Conservation (phyloP, 257 asterid species). For the Gardenia jasminoides region DNA sequence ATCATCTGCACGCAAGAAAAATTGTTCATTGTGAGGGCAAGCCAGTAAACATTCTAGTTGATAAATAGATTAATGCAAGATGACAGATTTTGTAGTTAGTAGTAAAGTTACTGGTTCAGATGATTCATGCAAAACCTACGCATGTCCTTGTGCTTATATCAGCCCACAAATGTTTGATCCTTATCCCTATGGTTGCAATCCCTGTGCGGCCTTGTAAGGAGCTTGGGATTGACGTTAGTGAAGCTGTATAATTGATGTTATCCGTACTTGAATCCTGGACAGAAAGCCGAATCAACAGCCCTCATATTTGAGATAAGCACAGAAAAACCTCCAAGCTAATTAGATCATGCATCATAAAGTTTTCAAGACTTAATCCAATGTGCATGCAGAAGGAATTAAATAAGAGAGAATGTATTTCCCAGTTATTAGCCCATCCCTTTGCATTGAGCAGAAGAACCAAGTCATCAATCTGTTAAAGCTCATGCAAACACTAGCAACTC, state of each 20-base stretch:
- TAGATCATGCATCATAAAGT: neutral
- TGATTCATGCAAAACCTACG: constrained; percentile 6
- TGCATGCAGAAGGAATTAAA: neutral
- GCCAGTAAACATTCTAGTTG: constrained; percentile 3
- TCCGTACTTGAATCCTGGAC: neutral
- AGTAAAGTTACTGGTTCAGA: neutral
- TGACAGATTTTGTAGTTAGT: constrained; percentile 5
- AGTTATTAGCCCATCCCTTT: neutral
- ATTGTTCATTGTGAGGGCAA: constrained; percentile 11
- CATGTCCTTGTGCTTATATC: constrained; percentile 15
- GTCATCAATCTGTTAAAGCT: neutral
- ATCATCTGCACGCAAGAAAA: neutral
- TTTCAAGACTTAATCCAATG: neutral
- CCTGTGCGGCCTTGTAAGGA: neutral
- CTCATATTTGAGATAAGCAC: neutral
- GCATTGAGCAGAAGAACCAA: neutral
- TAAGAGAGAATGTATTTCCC: neutral
- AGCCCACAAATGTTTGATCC: constrained; percentile 17
- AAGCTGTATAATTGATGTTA: constrained; percentile 4
- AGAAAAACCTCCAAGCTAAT: neutral
- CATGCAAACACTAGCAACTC: no score
- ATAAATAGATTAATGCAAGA: neutral
- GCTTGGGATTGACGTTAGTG: constrained; percentile 10
- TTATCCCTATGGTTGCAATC: neutral
- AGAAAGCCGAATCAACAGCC: neutral